Evolutionary conservation across 768 basidiomycete genomes (phyloP).

Genomic region (Aureoboletus auriporus): DNA sequence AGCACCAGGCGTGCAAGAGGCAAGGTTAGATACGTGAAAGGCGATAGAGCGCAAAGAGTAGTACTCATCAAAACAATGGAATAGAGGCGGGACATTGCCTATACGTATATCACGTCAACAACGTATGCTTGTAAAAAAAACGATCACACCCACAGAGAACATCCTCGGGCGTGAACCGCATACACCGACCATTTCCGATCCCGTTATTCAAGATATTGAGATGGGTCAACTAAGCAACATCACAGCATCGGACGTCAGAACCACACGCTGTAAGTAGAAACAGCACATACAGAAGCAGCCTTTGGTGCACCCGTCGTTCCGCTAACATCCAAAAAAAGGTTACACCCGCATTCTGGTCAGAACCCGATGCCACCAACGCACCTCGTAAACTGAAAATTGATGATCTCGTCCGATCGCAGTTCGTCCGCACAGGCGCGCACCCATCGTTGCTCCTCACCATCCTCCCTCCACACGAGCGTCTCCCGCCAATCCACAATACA

Average conservation of each 20-base stretch:
- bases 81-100: constrained; percentile 84
- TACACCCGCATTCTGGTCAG: background rate
- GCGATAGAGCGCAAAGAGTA: constrained; percentile 1
- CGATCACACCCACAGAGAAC: constrained; percentile 52
- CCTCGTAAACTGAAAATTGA: constrained; percentile 88
- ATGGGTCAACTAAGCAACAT: constrained; percentile 59
- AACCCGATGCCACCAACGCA: constrained; percentile 21
- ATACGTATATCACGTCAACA: constrained; percentile 2
- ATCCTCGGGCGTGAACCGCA: constrained; percentile 64
- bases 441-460: constrained; percentile 36
- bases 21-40: constrained; percentile 9
- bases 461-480: constrained; percentile 63
- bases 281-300: constrained; percentile 65
- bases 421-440: constrained; percentile 41
- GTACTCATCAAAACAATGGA: constrained; percentile 87
- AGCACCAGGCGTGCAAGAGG: constrained; percentile 61
- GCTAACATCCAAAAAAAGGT: constrained; percentile 34
- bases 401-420: constrained; percentile 61
- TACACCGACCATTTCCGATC: constrained; percentile 63
- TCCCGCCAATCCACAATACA: constrained; percentile 70
- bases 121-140: background rate
- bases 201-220: constrained; percentile 76
- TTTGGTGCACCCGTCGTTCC: constrained; percentile 81
- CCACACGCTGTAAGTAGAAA: too few relatives aligned
- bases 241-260: background rate